These are phyloP conservation scores for Aurifilum marmelostoma DNA, from an alignment of 2,329 filamentous ascomycete genomes.

Conservation along the genomic window DNA sequence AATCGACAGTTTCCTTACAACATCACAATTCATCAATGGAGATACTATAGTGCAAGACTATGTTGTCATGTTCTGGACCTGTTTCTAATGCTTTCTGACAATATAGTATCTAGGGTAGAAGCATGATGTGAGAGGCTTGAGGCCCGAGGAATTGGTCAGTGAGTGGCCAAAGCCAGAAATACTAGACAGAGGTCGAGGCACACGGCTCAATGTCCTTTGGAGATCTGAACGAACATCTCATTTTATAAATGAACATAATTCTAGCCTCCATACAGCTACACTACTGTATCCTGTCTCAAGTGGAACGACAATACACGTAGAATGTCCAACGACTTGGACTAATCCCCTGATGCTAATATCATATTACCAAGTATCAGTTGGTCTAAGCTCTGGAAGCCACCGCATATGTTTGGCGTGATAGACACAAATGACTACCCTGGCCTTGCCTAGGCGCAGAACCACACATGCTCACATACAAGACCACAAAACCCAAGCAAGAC, in stretches of 20 bases:
- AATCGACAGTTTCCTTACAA: neutral
- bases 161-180: neutral
- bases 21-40: neutral
- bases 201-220: neutral
- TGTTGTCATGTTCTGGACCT: no score
- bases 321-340: neutral
- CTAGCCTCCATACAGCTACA: neutral
- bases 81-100: neutral
- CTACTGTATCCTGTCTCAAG: no score
- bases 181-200: neutral
- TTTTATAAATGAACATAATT: neutral
- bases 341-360: neutral
- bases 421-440: no score
- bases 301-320: neutral
- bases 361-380: no score
- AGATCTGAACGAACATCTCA: neutral
- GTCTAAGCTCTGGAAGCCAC: no score
- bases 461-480: no score
- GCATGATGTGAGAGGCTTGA: neutral
- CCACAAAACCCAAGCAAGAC: no score
- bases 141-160: neutral
- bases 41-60: neutral
- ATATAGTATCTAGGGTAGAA: neutral
- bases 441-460: no score
- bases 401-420: no score